Conservation (phyloP, 257 asterid species). For the Petunia axillaris region DNA sequence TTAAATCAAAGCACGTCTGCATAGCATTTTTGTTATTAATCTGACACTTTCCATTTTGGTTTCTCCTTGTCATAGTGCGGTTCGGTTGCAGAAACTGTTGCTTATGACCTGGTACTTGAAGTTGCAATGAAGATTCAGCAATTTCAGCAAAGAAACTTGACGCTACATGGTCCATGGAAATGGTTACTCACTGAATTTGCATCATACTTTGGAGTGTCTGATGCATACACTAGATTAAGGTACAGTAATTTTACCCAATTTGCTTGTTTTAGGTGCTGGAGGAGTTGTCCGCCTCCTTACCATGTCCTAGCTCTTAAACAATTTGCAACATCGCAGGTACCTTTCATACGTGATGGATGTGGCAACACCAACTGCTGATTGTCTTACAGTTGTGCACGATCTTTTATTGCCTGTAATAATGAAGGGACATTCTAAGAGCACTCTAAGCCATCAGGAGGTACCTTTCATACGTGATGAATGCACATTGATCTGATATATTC, state of each 20-base stretch:
- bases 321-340: slow-evolving; percentile 43
- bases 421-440: slow-evolving; percentile 48
- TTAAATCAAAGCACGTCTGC: slow-evolving; percentile 10
- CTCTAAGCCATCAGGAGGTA: slow-evolving; percentile 65
- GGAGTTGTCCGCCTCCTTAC: background rate
- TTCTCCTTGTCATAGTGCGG: slow-evolving; percentile 45
- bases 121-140: slow-evolving; percentile 55
- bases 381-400: slow-evolving; percentile 47
- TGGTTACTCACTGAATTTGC: slow-evolving; percentile 59
- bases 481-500: slow-evolving; percentile 6
- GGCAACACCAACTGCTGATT: slow-evolving; percentile 62
- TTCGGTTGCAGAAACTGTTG: slow-evolving; percentile 61
- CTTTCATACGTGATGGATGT: slow-evolving; percentile 65
- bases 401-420: slow-evolving; percentile 47
- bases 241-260: slow-evolving; percentile 1
- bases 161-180: slow-evolving; percentile 57
- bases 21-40: background rate
- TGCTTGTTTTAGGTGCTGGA: slow-evolving; percentile 21
- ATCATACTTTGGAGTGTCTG: slow-evolving; percentile 58
- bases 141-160: slow-evolving; percentile 51
- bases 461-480: background rate
- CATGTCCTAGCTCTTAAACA: background rate
- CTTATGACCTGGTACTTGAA: slow-evolving; percentile 56
- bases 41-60: slow-evolving; percentile 27
- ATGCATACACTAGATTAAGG: slow-evolving; percentile 60